Conservation (phyloP, 768 basidiomycete species). For the Hemileccinum rubropunctum region DNA sequence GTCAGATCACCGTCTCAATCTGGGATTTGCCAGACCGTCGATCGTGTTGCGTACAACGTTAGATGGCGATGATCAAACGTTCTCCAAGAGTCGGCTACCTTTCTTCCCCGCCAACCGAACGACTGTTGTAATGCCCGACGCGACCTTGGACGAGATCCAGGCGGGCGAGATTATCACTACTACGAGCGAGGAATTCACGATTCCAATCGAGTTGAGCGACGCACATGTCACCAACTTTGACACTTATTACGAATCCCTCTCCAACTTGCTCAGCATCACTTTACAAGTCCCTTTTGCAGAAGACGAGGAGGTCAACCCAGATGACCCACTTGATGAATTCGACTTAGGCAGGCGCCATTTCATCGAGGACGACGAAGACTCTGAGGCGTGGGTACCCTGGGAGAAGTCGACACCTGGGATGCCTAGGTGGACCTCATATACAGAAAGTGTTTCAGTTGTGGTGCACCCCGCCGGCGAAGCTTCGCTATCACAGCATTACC, state of each 20-base stretch:
- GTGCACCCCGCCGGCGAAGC: not conserved
- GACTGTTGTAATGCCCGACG: constrained; percentile 7
- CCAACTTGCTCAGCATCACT: constrained; percentile 1
- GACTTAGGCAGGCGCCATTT: not conserved
- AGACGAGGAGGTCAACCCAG: constrained; percentile 1
- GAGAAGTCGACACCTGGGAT: not conserved
- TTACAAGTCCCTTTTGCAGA: not conserved
- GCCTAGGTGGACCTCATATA: not conserved
- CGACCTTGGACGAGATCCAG: constrained; percentile 4
- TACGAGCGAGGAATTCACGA: constrained; percentile 2
- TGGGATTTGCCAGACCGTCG: no score
- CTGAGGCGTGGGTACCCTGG: constrained; percentile 23
- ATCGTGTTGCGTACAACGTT: no score
- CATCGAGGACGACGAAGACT: constrained; percentile 18
- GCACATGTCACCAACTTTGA: constrained; percentile 9
- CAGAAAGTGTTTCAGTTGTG: not conserved
- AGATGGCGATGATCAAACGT: no score
- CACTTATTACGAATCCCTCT: constrained; percentile 11
- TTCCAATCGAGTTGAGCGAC: constrained; percentile 5
- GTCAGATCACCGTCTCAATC: not conserved
- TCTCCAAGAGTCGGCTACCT: not conserved
- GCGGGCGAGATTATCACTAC: constrained; percentile 3
- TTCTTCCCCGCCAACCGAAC: not conserved
- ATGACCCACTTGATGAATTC: not conserved
- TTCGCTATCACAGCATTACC: not conserved